Conservation (phyloP, 352 stramenopile genomes). For the Blastocystis sp. region DNA sequence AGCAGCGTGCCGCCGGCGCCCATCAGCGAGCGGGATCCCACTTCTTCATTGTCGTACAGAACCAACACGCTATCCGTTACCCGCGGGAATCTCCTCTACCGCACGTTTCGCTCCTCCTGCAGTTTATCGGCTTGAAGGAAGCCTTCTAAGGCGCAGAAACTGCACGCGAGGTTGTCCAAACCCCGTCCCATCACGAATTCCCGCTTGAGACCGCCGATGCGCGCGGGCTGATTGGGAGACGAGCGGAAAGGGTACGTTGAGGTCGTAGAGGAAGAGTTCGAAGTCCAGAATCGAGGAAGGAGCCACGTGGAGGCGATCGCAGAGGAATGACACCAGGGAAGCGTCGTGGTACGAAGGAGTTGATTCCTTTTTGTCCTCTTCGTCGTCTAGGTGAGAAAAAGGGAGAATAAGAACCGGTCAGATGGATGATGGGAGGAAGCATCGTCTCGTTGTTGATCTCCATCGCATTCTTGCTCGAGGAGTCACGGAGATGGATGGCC, state of each 20-base stretch:
- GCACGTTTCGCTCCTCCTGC: conserved; percentile 70
- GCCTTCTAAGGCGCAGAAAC: conserved; percentile 67
- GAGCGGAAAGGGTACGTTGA: not conserved
- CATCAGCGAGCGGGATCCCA: conserved; percentile 77
- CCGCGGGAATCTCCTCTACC: conserved; percentile 38
- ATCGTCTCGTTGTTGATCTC: conserved; percentile 91
- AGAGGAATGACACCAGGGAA: conserved; percentile 8
- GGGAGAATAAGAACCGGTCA: not conserved
- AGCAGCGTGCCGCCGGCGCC: conserved; percentile 67
- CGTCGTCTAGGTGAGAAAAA: not conserved
- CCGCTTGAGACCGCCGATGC: conserved; percentile 76
- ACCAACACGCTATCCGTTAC: conserved; percentile 67
- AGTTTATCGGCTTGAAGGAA: conserved; percentile 63
- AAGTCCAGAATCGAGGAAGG: conserved; percentile 21
- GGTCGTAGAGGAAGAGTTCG: conserved; percentile 50
- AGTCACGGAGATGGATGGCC: conserved; percentile 84
- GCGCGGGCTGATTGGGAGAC: conserved; percentile 39
- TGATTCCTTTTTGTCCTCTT: not conserved
- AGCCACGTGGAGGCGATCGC: not conserved
- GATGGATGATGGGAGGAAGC: conserved; percentile 79
- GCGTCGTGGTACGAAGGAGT: not conserved
- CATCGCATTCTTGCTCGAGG: conserved; percentile 69
- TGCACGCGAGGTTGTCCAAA: conserved; percentile 90
- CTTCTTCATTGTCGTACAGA: conserved; percentile 95
- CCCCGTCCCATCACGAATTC: conserved; percentile 90